Evolutionary conservation across 2,329 filamentous ascomycete genomes (phyloP).

Genomic region (Penicillium aurantiogriseum): DNA sequence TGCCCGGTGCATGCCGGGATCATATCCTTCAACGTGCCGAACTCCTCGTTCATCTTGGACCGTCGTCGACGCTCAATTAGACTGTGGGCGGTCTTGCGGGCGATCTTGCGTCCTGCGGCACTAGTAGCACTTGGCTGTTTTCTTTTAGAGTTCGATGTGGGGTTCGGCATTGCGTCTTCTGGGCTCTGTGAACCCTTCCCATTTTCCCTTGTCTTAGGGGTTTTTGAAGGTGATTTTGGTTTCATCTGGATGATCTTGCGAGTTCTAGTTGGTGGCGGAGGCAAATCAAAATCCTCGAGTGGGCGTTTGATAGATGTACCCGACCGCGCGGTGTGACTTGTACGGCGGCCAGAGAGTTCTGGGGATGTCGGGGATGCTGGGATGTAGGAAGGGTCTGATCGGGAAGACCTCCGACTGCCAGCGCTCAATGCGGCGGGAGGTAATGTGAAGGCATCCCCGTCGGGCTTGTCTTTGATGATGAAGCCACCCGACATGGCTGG

Average conservation of each 20-base stretch:
- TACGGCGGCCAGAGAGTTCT: slow-evolving; percentile 23
- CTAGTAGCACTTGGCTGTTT: slow-evolving; percentile 75
- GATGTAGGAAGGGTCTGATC: slow-evolving; percentile 30
- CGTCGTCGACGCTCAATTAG: slow-evolving; percentile 84
- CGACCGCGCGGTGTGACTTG: slow-evolving; percentile 27
- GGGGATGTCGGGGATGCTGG: slow-evolving; percentile 39
- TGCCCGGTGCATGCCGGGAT: slow-evolving; percentile 90
- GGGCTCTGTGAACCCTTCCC: slow-evolving; percentile 19
- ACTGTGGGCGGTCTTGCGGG: slow-evolving; percentile 93
- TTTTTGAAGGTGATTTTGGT: slow-evolving; percentile 51
- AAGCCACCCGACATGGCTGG: slow-evolving; percentile 42
- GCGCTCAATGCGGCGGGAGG: slow-evolving; percentile 38
- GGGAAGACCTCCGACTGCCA: slow-evolving; percentile 30
- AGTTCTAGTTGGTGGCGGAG: slow-evolving; percentile 85
- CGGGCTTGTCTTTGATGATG: slow-evolving; percentile 37
- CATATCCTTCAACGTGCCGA: slow-evolving; percentile 88
- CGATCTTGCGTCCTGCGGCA: slow-evolving; percentile 88
- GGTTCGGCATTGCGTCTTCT: slow-evolving; percentile 25
- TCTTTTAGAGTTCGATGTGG: slow-evolving; percentile 58
- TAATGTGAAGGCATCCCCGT: slow-evolving; percentile 36
- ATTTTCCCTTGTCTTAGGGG: slow-evolving; percentile 32
- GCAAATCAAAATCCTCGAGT: slow-evolving; percentile 66
- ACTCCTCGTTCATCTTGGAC: slow-evolving; percentile 99
- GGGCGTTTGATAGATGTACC: slow-evolving; percentile 41
- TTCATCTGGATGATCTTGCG: slow-evolving; percentile 99